These are phyloP conservation scores for Ceratocystis papillata DNA, from an alignment of 2,329 filamentous ascomycete species.

Conservation along the genomic window DNA sequence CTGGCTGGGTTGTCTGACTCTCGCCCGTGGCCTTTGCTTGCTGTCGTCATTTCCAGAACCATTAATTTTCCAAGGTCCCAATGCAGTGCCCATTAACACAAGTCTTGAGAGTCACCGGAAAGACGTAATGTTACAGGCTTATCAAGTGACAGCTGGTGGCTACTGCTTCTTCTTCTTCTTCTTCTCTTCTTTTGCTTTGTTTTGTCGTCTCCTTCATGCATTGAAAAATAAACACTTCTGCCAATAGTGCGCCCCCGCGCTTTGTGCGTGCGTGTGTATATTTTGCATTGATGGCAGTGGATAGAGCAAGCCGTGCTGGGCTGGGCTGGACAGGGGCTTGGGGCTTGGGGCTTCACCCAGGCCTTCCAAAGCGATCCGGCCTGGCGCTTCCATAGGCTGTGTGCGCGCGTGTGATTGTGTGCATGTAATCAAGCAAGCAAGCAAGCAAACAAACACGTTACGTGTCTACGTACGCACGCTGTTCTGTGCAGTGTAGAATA, in stretches of 20 bases:
- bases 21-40: neutral
- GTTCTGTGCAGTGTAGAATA: too few species aligned
- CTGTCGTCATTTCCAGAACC: conserved; percentile 3
- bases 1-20: neutral
- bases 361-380: neutral
- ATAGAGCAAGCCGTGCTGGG: neutral
- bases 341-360: neutral
- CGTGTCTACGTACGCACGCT: too few species aligned
- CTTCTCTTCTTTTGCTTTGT: neutral
- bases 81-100: neutral
- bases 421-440: neutral
- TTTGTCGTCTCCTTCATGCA: neutral
- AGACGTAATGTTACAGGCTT: neutral
- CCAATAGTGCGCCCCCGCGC: neutral
- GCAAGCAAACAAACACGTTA: too few species aligned
- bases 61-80: neutral
- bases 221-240: neutral
- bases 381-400: neutral
- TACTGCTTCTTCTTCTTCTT: neutral
- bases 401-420: neutral
- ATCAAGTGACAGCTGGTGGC: neutral
- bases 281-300: neutral
- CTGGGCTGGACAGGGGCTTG: neutral
- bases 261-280: neutral
- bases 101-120: neutral